phyloP scores from a whole-genome alignment of 1,284 basidiomycete species.

The Tilletia indica region DNA sequence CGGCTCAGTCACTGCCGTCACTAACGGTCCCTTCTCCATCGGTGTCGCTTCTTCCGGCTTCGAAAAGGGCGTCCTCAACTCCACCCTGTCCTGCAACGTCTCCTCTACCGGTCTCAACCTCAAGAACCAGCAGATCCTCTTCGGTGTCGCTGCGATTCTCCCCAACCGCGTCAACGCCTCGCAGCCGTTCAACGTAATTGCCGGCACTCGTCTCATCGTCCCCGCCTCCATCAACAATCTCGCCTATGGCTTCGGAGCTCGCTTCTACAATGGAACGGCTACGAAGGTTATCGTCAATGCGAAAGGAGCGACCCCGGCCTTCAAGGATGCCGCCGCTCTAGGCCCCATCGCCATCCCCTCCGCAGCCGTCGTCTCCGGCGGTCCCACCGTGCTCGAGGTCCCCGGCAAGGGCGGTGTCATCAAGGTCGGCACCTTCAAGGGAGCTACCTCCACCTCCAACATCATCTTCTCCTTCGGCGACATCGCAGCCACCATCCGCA shows the following conservation, averaged over 20 bases:
- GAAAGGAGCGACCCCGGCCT: background rate
- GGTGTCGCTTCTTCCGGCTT: background rate
- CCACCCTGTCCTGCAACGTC: conserved; percentile 3
- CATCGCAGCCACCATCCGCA: background rate
- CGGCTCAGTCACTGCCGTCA: background rate
- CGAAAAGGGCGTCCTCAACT: conserved; percentile 4
- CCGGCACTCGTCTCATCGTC: conserved; percentile 1
- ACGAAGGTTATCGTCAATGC: conserved; percentile 14
- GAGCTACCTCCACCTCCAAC: background rate
- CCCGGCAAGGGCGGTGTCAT: conserved; percentile 9
- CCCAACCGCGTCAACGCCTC: conserved; percentile 4
- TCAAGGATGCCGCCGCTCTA: background rate
- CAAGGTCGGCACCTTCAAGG: conserved; percentile 5
- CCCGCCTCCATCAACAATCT: background rate
- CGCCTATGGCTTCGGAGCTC: background rate
- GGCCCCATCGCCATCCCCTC: background rate
- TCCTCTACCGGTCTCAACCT: background rate
- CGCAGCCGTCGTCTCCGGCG: background rate
- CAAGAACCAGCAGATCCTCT: background rate
- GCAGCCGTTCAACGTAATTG: conserved; percentile 10
- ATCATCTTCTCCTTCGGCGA: conserved; percentile 10
- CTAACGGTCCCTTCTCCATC: conserved; percentile 9
- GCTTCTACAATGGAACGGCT: background rate
- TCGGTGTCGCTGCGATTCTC: conserved; percentile 2
- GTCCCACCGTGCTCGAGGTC: background rate